Conservation (phyloP, 2,329 filamentous ascomycete species). For the Fusarium sp. region DNA sequence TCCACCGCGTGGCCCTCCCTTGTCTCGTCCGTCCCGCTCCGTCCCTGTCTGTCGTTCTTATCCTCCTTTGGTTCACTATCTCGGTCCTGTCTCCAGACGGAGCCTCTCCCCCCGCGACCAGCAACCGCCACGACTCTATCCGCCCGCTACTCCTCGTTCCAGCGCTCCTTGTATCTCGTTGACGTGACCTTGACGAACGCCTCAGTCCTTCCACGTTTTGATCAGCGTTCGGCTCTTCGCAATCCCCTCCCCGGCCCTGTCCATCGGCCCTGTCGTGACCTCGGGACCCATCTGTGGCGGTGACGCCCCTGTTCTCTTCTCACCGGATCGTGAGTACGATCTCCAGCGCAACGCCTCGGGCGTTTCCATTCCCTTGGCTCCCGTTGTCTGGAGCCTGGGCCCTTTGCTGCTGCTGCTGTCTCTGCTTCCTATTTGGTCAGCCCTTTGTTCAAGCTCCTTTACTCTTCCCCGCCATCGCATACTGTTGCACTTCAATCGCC, state of each 20-base stretch:
- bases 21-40: conserved; percentile 34
- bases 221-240: conserved; percentile 27
- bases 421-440: conserved; percentile 37
- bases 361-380: conserved; percentile 33
- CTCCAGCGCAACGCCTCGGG: conserved; percentile 40
- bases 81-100: conserved; percentile 47
- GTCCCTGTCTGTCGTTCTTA: conserved; percentile 44
- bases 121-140: conserved; percentile 38
- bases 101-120: conserved; percentile 47
- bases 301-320: conserved; percentile 41
- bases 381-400: conserved; percentile 11
- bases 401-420: neutral
- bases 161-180: conserved; percentile 1
- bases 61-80: conserved; percentile 42
- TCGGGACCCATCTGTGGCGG: conserved; percentile 44
- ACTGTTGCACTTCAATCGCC: conserved; percentile 14
- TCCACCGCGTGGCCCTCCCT: conserved; percentile 37
- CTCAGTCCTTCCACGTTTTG: conserved; percentile 29
- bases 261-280: conserved; percentile 37
- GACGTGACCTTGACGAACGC: conserved; percentile 14
- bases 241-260: conserved; percentile 18
- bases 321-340: conserved; percentile 46
- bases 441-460: conserved; percentile 27
- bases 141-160: conserved; percentile 24
- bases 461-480: conserved; percentile 12